Evolutionary conservation across 2,329 filamentous ascomycete genomes (phyloP).

Genomic region (Aspergillus fumigatus): DNA sequence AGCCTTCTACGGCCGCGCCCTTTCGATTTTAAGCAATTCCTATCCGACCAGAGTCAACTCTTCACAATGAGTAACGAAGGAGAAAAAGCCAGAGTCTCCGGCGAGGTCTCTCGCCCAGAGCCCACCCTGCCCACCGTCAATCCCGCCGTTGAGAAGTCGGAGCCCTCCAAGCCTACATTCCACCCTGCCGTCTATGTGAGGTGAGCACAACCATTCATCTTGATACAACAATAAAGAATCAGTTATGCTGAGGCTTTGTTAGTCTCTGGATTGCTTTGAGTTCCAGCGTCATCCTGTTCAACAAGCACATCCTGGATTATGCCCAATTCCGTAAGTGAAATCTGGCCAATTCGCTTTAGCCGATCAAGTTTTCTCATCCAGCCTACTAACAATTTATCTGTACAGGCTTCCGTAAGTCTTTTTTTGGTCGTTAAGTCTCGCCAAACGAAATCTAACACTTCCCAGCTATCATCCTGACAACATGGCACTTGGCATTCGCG

Average conservation of each 20-base stretch:
- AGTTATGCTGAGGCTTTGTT: conserved; percentile 17
- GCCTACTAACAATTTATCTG: conserved; percentile 3
- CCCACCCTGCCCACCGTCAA: conserved; percentile 74
- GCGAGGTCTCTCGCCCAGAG: conserved; percentile 52
- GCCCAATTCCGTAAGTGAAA: conserved; percentile 68
- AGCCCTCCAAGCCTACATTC: conserved; percentile 60
- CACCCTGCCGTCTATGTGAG: conserved; percentile 83
- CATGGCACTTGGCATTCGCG: conserved; percentile 92
- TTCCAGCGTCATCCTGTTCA: conserved; percentile 95
- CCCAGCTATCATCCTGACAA: conserved; percentile 66
- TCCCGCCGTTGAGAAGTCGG: conserved; percentile 66
- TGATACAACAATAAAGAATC: not conserved
- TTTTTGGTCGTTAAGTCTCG: not conserved
- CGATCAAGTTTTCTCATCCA: not conserved
- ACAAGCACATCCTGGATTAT: conserved; percentile 95
- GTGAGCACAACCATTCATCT: conserved; percentile 34
- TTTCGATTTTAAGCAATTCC: conserved; percentile 46
- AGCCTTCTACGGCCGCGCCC: conserved; percentile 43
- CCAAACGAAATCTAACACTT: not conserved
- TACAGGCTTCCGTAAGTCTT: conserved; percentile 44
- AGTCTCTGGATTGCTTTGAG: conserved; percentile 91
- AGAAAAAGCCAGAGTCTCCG: conserved; percentile 80
- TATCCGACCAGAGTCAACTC: conserved; percentile 37
- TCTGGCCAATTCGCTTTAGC: not conserved
- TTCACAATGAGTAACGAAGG: conserved; percentile 58